Base-by-base conservation (phyloP, 1,284 basidiomycete genomes). In the Sporisorium sorghi region DNA sequence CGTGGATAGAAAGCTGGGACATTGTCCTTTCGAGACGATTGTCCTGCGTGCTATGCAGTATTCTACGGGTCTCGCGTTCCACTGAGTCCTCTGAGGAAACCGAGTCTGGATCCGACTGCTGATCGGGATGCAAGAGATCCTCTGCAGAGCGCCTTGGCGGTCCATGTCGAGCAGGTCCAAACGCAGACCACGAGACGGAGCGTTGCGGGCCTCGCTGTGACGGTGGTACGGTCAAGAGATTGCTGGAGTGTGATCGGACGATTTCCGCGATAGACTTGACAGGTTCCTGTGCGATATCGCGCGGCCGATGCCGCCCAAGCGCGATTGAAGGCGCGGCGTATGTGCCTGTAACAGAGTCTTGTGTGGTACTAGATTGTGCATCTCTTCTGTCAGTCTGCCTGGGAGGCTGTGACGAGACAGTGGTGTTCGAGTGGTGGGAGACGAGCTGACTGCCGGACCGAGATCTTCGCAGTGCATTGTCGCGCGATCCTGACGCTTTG, bases 211-310 rank as follows among this genome's bases (percentile, higher is more conserved):
- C 77, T 74, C 3, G 76, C 77, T 14, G 62, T 21, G 56, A 40
- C 15, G 78, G 48, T 1, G 84, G 77, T 0, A 56, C 59, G n/a
- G 67, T 60, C 14, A 84, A 62, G 0, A 82, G 65, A 0, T 66
- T 76, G 23, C 81, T 81, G 14, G 70, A 67, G 62, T 87, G 86
- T 14, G 76, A 69, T 9, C 80, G 68, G 43, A 87, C 82, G 62
- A 87, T 87, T 40, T 87, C 87, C 40, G 79, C 74, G 26, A 80
- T 80, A 17, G 72, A 72, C 39, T 57, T 63, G 47, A 80, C 57
- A 9, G 52, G 54, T 33, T 67, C 58, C 11, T 28, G 48, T 11
- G 23, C 42, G n/a, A 49, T 21, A 5, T 12, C 46, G 3, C 26
- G 43, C n/a, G 71, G 30, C 17, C 40, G 50, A 40, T 57, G 15